Conservation (phyloP, 202 grass and related monocot genomes). For the Schoenoplectus tabernaemontani region DNA sequence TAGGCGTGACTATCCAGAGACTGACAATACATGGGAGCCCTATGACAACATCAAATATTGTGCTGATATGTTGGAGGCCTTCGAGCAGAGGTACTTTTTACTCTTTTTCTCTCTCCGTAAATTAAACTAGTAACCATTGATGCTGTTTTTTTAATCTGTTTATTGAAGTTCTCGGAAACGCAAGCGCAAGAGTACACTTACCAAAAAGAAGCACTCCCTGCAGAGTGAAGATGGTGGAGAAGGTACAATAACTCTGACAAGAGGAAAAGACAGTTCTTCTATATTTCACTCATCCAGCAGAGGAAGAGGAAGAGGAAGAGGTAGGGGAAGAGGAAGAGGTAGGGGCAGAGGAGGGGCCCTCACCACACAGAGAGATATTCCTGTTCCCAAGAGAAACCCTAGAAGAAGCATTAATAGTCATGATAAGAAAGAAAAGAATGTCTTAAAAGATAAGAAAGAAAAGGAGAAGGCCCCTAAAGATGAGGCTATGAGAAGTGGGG, state of each 20-base stretch:
- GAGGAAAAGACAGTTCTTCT: not conserved
- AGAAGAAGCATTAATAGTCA: conserved; percentile 14
- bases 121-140: not conserved
- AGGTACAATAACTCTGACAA: not conserved
- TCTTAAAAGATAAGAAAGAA: conserved; percentile 3
- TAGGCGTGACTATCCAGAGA: conserved; percentile 85
- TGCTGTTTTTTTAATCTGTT: conserved; percentile 11
- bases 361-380: not conserved
- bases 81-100: conserved; percentile 48
- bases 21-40: conserved; percentile 93
- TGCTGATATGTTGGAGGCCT: conserved; percentile 72
- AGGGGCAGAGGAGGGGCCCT: conserved; percentile 10
- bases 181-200: conserved; percentile 45
- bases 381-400: conserved; percentile 8
- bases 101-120: not conserved
- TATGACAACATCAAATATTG: conserved; percentile 70
- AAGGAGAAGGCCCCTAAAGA: conserved; percentile 5
- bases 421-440: not conserved
- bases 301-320: conserved; percentile 15
- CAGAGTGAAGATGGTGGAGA: not conserved
- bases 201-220: conserved; percentile 27
- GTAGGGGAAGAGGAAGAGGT: conserved; percentile 3
- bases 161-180: conserved; percentile 34
- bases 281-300: not conserved
- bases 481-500: not conserved